Conservation (phyloP, 163 green algal species). For the Coccomyxa subellipsoidea region DNA sequence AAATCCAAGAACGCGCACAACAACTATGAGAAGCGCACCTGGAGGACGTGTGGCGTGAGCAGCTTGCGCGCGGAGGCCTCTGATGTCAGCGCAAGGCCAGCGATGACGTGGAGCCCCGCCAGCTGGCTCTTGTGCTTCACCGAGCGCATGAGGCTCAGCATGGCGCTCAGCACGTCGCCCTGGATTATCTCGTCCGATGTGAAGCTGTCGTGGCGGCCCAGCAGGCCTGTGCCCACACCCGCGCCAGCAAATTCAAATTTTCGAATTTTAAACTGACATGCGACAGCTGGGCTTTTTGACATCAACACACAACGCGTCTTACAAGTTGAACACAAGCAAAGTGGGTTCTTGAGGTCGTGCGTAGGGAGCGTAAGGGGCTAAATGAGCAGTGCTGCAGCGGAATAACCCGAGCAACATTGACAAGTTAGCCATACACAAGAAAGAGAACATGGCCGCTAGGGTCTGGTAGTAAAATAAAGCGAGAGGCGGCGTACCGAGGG, state of each 20-base stretch:
- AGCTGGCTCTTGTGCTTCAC: conserved; percentile 51
- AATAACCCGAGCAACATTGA: too few relatives aligned
- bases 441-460: too few relatives aligned
- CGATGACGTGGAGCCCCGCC: conserved; percentile 66
- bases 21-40: background rate
- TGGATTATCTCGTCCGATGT: conserved; percentile 46
- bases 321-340: too few relatives aligned
- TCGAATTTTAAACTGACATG: background rate
- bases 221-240: conserved; percentile 14
- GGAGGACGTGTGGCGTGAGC: conserved; percentile 44
- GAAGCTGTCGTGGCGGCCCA: conserved; percentile 27
- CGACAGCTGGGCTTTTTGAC: too few relatives aligned
- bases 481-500: conserved; percentile 32
- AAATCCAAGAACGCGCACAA: too few relatives aligned
- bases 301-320: too few relatives aligned
- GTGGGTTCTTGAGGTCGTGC: too few relatives aligned
- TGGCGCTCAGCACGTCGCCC: conserved; percentile 39
- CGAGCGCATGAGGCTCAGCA: conserved; percentile 35
- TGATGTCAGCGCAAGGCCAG: conserved; percentile 59
- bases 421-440: too few relatives aligned
- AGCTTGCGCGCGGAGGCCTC: conserved; percentile 53
- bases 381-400: too few relatives aligned
- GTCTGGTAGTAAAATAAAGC: too few relatives aligned
- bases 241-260: background rate
- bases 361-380: too few relatives aligned